Conservation (phyloP, 768 basidiomycete genomes). For the Tricholoma sp. region DNA sequence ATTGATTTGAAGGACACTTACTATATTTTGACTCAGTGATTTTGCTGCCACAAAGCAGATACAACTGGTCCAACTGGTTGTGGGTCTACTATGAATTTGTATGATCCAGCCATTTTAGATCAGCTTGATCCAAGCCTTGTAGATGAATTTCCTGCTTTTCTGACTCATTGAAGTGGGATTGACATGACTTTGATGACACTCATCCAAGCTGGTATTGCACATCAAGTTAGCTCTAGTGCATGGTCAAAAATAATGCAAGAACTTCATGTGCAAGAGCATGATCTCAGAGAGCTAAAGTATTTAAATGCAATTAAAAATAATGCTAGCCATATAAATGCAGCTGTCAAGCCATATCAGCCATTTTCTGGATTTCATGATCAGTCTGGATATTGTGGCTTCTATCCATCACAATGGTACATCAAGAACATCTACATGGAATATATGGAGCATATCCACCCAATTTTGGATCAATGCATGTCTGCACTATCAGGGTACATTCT, state of each 20-base stretch:
- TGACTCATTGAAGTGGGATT: neutral
- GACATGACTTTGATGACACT: neutral
- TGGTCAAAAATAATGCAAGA: neutral
- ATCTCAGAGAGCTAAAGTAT: too few relatives aligned
- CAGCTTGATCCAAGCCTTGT: neutral
- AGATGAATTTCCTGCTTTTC: neutral
- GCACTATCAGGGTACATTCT: conserved; percentile 7
- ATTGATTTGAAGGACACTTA: too few relatives aligned
- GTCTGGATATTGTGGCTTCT: conserved; percentile 10
- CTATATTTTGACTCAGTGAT: too few relatives aligned
- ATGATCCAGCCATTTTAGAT: neutral
- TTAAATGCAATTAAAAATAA: too few relatives aligned
- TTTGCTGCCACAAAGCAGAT: too few relatives aligned
- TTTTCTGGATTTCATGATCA: conserved; percentile 9
- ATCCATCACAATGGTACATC: conserved; percentile 8
- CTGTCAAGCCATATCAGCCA: neutral
- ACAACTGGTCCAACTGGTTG: too few relatives aligned
- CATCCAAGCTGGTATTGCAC: neutral
- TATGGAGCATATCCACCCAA: conserved; percentile 10
- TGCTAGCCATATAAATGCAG: too few relatives aligned
- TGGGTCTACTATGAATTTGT: neutral
- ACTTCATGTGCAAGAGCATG: too few relatives aligned
- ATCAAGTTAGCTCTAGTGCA: neutral
- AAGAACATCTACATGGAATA: conserved; percentile 13
- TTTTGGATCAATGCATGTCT: conserved; percentile 13